Percentiles rank a stretch among this genome's conserved stretches.
phyloP scores from a whole-genome alignment of 208 protist species.

The Trypanosoma scelopori region DNA sequence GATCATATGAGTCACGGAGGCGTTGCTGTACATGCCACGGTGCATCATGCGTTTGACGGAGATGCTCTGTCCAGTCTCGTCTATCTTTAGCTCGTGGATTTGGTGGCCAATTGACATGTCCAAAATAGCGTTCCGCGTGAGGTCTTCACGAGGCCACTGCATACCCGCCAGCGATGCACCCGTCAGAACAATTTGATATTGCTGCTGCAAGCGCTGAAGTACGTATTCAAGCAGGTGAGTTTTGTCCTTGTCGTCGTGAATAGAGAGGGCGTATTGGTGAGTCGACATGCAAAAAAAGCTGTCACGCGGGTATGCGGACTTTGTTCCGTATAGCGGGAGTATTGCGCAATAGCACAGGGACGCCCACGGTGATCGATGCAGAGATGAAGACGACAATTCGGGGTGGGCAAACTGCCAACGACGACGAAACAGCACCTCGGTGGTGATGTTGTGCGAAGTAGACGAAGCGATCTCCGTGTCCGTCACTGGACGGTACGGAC shows the following conservation, averaged over 20 bases:
- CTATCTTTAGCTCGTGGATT: slow-evolving; percentile 76
- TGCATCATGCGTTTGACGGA: slow-evolving; percentile 79
- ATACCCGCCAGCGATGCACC: slow-evolving; percentile 28
- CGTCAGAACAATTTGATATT: slow-evolving; percentile 86
- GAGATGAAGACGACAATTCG: slow-evolving; percentile 28
- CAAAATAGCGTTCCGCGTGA: slow-evolving; percentile 57
- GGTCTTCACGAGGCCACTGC: slow-evolving; percentile 44
- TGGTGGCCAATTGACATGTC: slow-evolving; percentile 86
- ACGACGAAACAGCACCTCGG: slow-evolving; percentile 62
- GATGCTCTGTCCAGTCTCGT: slow-evolving; percentile 68
- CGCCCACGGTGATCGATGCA: slow-evolving; percentile 53
- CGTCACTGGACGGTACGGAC: slow-evolving; percentile 37
- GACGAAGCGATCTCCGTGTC: slow-evolving; percentile 23
- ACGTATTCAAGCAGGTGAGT: slow-evolving; percentile 71
- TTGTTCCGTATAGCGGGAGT: slow-evolving; percentile 76
- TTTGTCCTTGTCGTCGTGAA: slow-evolving; percentile 36
- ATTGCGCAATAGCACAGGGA: slow-evolving; percentile 66
- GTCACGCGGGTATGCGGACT: slow-evolving; percentile 70
- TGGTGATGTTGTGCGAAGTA: slow-evolving; percentile 55
- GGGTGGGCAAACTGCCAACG: slow-evolving; percentile 79
- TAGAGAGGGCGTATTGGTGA: slow-evolving; percentile 74
- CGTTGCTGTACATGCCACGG: slow-evolving; percentile 82
- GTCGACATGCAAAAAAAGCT: slow-evolving; percentile 70
- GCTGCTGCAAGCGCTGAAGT: slow-evolving; percentile 80
- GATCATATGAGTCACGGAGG: slow-evolving; percentile 62